These are phyloP conservation scores for Sanghuangporus weigelae DNA, from an alignment of 1,284 basidiomycete species.

Conservation along the genomic window DNA sequence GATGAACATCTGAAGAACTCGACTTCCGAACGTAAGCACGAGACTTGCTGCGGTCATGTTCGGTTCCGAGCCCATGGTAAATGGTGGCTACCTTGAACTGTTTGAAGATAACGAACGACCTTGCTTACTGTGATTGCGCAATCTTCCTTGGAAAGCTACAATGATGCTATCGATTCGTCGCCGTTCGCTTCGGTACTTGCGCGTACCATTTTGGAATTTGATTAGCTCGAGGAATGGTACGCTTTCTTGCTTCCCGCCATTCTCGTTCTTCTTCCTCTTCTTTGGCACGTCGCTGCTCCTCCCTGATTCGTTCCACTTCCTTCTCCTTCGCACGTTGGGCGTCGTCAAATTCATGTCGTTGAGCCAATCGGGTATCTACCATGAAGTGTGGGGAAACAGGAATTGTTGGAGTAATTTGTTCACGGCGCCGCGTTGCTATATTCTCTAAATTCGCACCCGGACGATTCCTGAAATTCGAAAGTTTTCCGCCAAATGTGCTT, in stretches of 20 bases:
- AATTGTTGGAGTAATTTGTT: slow-evolving; percentile 40
- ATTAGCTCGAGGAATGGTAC: slow-evolving; percentile 61
- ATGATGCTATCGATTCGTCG: background rate
- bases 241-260: slow-evolving; percentile 51
- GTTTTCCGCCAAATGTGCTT: background rate
- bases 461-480: slow-evolving; percentile 50
- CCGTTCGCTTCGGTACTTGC: slow-evolving; percentile 43
- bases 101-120: background rate
- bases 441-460: slow-evolving; percentile 44
- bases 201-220: slow-evolving; percentile 72
- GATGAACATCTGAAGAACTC: no score
- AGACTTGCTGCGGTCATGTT: no score
- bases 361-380: slow-evolving; percentile 50
- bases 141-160: background rate
- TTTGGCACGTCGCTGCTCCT: slow-evolving; percentile 36
- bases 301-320: slow-evolving; percentile 40
- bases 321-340: slow-evolving; percentile 48
- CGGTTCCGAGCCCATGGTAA: background rate
- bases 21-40: no score
- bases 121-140: background rate
- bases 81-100: background rate
- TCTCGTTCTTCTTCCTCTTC: slow-evolving; percentile 46
- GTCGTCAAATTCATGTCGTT: slow-evolving; percentile 59
- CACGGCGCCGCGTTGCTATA: slow-evolving; percentile 29
- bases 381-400: slow-evolving; percentile 43